Evolutionary conservation across 129 eudicot genomes (phyloP).

Genomic region (Scalesia atractyloides): DNA sequence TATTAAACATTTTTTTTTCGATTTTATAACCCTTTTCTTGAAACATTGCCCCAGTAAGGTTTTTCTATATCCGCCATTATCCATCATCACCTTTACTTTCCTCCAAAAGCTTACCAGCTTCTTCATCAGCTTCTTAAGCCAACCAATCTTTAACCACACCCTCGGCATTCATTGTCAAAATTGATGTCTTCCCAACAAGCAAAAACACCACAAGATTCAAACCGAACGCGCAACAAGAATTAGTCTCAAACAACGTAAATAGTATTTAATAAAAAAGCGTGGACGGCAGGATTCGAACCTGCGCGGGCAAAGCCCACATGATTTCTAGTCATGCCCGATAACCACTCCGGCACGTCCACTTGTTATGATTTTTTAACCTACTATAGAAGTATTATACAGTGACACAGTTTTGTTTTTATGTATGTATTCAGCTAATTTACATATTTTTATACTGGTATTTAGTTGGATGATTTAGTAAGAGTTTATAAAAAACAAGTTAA

Average conservation of each 20-base stretch:
- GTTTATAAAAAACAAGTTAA: too few relatives aligned
- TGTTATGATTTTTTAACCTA: neutral
- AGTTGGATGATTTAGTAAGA: too few relatives aligned
- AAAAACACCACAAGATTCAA: constrained; percentile 76
- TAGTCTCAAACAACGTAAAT: constrained; percentile 49
- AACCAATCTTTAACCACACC: constrained; percentile 87
- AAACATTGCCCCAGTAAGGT: too few relatives aligned
- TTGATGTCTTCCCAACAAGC: constrained; percentile 76
- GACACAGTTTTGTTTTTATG: neutral
- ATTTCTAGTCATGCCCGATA: constrained; percentile 99
- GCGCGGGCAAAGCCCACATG: constrained; percentile 99
- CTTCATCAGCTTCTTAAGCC: constrained; percentile 60
- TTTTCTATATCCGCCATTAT: too few relatives aligned
- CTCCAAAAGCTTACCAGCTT: constrained; percentile 62
- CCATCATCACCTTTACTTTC: constrained; percentile 30
- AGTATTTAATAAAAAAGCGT: constrained; percentile 29
- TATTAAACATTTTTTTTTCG: too few relatives aligned
- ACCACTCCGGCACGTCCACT: constrained; percentile 98
- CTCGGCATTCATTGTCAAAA: constrained; percentile 84
- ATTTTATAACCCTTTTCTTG: too few relatives aligned
- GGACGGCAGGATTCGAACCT: constrained; percentile 99
- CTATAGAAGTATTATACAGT: neutral
- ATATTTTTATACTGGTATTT: too few relatives aligned
- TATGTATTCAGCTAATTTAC: too few relatives aligned
- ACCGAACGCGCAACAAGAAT: constrained; percentile 71